Conservation (phyloP, 139 green algal species). For the Spirogloea muscicola region DNA sequence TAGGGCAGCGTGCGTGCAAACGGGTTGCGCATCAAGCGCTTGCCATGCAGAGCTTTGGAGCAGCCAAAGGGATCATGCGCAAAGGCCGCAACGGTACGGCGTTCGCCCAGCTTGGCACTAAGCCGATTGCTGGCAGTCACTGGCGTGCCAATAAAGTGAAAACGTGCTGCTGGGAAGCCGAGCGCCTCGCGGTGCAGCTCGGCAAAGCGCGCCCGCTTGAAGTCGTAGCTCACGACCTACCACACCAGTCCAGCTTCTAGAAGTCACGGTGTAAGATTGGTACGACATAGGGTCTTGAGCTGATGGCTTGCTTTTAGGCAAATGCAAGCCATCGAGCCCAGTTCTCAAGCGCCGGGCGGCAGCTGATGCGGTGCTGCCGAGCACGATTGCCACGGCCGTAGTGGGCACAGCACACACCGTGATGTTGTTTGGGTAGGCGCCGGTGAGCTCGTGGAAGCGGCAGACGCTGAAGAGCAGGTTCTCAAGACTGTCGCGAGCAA, state of each 20-base stretch:
- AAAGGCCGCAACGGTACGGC: slow-evolving; percentile 4
- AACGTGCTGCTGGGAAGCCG: slow-evolving; percentile 58
- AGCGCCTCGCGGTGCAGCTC: slow-evolving; percentile 71
- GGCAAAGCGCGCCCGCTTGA: slow-evolving; percentile 76
- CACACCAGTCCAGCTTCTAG: too few relatives aligned
- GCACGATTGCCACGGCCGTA: background rate
- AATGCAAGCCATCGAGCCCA: background rate
- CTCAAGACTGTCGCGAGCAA: slow-evolving; percentile 84
- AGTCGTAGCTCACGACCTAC: slow-evolving; percentile 78
- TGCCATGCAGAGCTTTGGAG: slow-evolving; percentile 3
- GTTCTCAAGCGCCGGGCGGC: background rate
- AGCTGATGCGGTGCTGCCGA: background rate
- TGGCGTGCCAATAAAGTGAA: slow-evolving; percentile 68
- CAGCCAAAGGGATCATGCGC: slow-evolving; percentile 33
- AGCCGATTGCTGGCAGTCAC: background rate
- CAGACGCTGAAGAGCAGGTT: slow-evolving; percentile 91
- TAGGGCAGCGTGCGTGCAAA: slow-evolving; percentile 27
- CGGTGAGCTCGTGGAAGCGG: slow-evolving; percentile 68
- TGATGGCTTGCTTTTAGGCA: too few relatives aligned
- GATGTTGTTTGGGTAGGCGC: slow-evolving; percentile 70
- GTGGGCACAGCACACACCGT: slow-evolving; percentile 44
- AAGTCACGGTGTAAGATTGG: background rate
- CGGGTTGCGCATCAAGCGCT: slow-evolving; percentile 16
- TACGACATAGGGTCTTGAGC: background rate
- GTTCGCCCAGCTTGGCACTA: slow-evolving; percentile 4